Evolutionary conservation across 495 filamentous ascomycete genomes (phyloP).

Genomic region (Penicillium angulare): DNA sequence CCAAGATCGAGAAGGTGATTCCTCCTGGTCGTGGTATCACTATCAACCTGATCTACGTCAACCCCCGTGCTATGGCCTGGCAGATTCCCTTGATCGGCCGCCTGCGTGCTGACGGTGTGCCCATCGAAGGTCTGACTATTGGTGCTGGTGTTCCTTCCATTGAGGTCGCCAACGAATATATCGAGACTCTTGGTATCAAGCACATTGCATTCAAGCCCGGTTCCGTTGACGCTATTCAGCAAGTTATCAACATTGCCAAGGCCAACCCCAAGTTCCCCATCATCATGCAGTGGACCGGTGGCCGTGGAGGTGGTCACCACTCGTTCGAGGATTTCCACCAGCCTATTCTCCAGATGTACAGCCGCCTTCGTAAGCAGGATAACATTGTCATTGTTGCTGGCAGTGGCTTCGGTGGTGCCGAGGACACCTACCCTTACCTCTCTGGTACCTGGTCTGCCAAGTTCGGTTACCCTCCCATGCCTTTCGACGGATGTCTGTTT

Average conservation of each 20-base stretch:
- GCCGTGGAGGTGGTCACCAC: conserved; percentile 51
- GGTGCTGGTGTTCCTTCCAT: conserved; percentile 52
- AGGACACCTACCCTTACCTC: conserved; percentile 49
- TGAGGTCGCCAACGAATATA: conserved; percentile 47
- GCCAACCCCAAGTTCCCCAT: conserved; percentile 46
- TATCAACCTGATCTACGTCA: conserved; percentile 95
- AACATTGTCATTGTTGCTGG: conserved; percentile 51
- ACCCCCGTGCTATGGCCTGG: conserved; percentile 94
- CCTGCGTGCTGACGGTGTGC: conserved; percentile 82
- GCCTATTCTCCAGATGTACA: conserved; percentile 45
- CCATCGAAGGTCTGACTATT: conserved; percentile 79
- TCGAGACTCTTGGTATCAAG: conserved; percentile 43
- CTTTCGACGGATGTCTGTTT: conserved; percentile 49
- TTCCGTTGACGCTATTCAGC: conserved; percentile 41
- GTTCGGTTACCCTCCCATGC: conserved; percentile 44
- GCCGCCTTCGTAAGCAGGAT: conserved; percentile 38
- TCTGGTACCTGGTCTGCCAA: conserved; percentile 43
- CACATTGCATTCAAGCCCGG: conserved; percentile 53
- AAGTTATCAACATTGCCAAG: conserved; percentile 48
- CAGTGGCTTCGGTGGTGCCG: conserved; percentile 47
- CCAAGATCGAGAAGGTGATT: conserved; percentile 84
- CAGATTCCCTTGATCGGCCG: conserved; percentile 89
- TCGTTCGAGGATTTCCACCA: conserved; percentile 53
- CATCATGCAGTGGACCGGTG: conserved; percentile 52
- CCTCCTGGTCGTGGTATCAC: conserved; percentile 91